These are phyloP conservation scores for Claviceps arundinis DNA, from an alignment of 2,329 filamentous ascomycete species.

Conservation along the genomic window DNA sequence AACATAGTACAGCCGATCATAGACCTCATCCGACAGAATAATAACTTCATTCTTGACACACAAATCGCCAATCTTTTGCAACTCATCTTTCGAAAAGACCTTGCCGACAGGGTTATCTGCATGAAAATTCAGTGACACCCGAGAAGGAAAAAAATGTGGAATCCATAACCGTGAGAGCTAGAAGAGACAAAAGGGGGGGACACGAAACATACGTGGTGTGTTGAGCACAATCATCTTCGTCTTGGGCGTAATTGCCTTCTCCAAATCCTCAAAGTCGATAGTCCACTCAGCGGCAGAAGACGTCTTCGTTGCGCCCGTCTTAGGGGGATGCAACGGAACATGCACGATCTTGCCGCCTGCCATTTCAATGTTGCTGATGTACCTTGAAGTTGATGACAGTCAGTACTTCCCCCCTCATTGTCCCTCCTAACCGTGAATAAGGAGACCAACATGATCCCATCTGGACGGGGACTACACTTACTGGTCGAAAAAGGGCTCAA, in stretches of 20 bases:
- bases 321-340: slow-evolving; percentile 84
- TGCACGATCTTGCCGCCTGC: slow-evolving; percentile 89
- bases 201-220: slow-evolving; percentile 42
- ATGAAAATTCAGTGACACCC: not conserved
- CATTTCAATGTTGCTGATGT: slow-evolving; percentile 98
- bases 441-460: too few relatives aligned
- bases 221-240: slow-evolving; percentile 96
- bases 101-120: slow-evolving; percentile 91
- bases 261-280: slow-evolving; percentile 71
- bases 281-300: slow-evolving; percentile 82
- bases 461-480: slow-evolving; percentile 17
- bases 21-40: slow-evolving; percentile 85
- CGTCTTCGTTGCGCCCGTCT: slow-evolving; percentile 63
- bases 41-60: slow-evolving; percentile 90
- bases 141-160: not conserved
- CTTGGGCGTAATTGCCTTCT: slow-evolving; percentile 65
- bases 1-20: slow-evolving; percentile 88
- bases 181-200: not conserved
- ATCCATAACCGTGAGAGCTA: too few relatives aligned
- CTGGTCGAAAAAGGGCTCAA: slow-evolving; percentile 98
- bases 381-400: slow-evolving; percentile 10
- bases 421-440: not conserved
- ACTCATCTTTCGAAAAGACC: slow-evolving; percentile 74
- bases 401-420: not conserved
- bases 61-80: slow-evolving; percentile 72